phyloP scores from a whole-genome alignment of 116 monocot genomes.

The Thalassia testudinum region DNA sequence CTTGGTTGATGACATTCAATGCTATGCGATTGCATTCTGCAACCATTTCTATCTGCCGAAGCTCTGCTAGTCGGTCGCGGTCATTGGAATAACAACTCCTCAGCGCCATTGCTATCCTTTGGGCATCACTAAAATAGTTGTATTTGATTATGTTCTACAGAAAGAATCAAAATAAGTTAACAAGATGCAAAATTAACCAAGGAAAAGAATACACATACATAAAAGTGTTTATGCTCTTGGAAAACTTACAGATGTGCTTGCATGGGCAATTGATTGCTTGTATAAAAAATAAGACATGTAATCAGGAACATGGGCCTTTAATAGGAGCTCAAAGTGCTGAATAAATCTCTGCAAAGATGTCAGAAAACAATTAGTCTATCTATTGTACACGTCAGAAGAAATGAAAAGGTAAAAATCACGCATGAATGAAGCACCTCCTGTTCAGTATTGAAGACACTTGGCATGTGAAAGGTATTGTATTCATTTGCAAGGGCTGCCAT shows the following conservation, averaged over 20 bases:
- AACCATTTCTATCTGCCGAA: conserved; percentile 73
- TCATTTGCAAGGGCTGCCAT: conserved; percentile 70
- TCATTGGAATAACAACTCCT: conserved; percentile 48
- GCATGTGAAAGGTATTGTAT: conserved; percentile 33
- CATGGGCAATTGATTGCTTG: conserved; percentile 49
- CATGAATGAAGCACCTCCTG: conserved; percentile 38
- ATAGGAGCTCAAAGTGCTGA: conserved; percentile 91
- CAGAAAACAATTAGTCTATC: not conserved
- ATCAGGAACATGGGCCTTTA: conserved; percentile 75
- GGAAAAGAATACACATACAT: not conserved
- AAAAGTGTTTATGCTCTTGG: not conserved
- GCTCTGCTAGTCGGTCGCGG: conserved; percentile 45
- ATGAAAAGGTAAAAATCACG: not conserved
- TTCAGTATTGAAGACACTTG: conserved; percentile 59
- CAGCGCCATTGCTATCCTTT: conserved; percentile 41
- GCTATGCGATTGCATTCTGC: conserved; percentile 79
- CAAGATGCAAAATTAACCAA: not conserved
- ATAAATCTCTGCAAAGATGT: conserved; percentile 54
- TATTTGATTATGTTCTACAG: conserved; percentile 38
- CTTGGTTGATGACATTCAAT: conserved; percentile 52
- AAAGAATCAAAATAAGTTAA: not conserved
- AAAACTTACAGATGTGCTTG: conserved; percentile 46
- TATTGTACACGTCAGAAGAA: not conserved
- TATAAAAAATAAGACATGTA: conserved; percentile 56
- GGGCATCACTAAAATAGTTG: conserved; percentile 69